Base-by-base conservation (phyloP, 805 yeast species). In the Candida xyloterini region DNA sequence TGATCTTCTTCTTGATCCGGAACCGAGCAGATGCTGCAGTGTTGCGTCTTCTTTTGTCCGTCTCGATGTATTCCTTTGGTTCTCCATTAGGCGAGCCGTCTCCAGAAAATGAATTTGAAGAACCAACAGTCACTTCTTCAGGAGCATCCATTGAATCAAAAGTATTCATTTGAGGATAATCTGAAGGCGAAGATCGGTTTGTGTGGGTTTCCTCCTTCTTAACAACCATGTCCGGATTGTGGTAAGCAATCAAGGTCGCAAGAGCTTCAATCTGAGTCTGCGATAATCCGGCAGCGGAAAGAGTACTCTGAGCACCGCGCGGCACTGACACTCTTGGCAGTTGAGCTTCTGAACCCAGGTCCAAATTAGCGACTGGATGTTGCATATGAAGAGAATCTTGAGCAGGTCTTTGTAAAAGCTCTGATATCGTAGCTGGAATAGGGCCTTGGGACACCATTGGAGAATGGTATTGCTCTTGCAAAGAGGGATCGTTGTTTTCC, bases 1-100 rank as follows among this genome's bases (percentile, higher is more conserved):
- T 84, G 65, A 84, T 56, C 73, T 91, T 90, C 78, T 86, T 89
- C 74, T 87, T 88, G 58, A 88, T 77, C 48, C 99, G 74, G 70
- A 91, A 91, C 44, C 98, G 72, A 4, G 97, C 97, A 15, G 91
- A 80, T 1, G 99, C 98, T 1, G 93, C 96, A 0, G 96, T 89
- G 65, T 89, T 90, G 53, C 95, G 75, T 48, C 84, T 78, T 46
- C 95, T 75, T 65, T 87, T 91, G 55, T 84, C 93, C 31, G 71
- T 73, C 43, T 76, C 80, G 11, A 30, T 44, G 25, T 23, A 38
- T 35, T 22, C 42, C 40, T 28, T 37, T 27, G 24, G 42, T 30
- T 15, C 35, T 46, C 5, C 27, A 20, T 18, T 10, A 11, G 27
- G 9, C 15, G 15, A 48, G 39, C 30, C 25, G 7, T 23, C 10